A percentile compares a stretch with the other conserved stretches of the same genome.
These are phyloP conservation scores for Venturia aucupariae DNA, from an alignment of 2,329 filamentous ascomycete genomes.

Conservation along the genomic window DNA sequence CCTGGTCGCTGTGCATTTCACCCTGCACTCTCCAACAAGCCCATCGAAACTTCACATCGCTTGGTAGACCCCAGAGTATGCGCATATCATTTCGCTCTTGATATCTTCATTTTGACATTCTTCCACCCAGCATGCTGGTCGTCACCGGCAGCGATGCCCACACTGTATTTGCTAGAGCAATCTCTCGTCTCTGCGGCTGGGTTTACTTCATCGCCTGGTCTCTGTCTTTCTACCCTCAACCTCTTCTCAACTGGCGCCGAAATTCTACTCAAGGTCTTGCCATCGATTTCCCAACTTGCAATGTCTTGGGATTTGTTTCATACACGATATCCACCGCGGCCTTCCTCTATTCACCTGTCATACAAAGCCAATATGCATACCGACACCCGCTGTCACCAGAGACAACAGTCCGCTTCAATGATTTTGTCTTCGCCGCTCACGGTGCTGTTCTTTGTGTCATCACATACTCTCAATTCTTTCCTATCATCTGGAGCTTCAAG, in stretches of 20 bases:
- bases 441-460: conserved; percentile 63
- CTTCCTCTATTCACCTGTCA: conserved; percentile 69
- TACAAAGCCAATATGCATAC: conserved; percentile 73
- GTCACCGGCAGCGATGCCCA: not conserved
- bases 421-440: conserved; percentile 79
- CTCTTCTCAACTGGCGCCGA: conserved; percentile 67
- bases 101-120: not conserved
- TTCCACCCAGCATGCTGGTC: not conserved
- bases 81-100: not conserved
- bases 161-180: conserved; percentile 1
- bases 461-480: conserved; percentile 68
- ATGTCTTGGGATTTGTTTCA: conserved; percentile 60
- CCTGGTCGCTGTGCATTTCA: not conserved
- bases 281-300: conserved; percentile 77
- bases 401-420: conserved; percentile 82
- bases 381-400: conserved; percentile 64
- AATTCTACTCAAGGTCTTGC: conserved; percentile 74
- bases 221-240: conserved; percentile 25
- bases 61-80: not conserved
- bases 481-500: conserved; percentile 65
- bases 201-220: conserved; percentile 16
- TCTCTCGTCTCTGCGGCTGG: conserved; percentile 14
- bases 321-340: conserved; percentile 67
- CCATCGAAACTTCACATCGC: not conserved
- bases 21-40: not conserved